Percentiles rank a stretch among this genome's conserved stretches.
Evolutionary conservation across 2,329 filamentous ascomycete genomes (phyloP).

Genomic region (Calonectria pseudoturangicola): DNA sequence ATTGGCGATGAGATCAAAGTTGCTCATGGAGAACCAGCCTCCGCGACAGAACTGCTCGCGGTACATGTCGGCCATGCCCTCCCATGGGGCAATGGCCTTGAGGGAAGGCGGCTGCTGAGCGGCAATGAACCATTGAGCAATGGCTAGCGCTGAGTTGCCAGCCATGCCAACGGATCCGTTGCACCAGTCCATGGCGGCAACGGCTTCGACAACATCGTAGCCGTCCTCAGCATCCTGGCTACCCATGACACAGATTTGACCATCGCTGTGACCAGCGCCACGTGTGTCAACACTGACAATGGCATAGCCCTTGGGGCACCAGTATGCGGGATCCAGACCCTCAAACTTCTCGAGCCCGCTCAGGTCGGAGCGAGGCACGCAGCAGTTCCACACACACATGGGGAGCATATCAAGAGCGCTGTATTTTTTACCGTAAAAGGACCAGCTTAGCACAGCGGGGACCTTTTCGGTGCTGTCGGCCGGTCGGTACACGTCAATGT

Average conservation of each 20-base stretch:
- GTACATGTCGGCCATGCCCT: slow-evolving; percentile 33
- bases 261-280: slow-evolving; percentile 29
- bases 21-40: slow-evolving; percentile 43
- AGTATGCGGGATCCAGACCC: slow-evolving; percentile 33
- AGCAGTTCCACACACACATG: slow-evolving; percentile 33
- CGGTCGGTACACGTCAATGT: slow-evolving; percentile 43
- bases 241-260: slow-evolving; percentile 35
- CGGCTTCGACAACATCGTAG: slow-evolving; percentile 55
- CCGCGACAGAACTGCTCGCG: slow-evolving; percentile 41
- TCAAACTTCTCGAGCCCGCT: slow-evolving; percentile 43
- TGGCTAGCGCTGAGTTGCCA: slow-evolving; percentile 53
- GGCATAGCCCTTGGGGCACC: slow-evolving; percentile 36
- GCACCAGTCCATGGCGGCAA: slow-evolving; percentile 55
- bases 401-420: slow-evolving; percentile 41
- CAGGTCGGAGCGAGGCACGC: slow-evolving; percentile 34
- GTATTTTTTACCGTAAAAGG: slow-evolving; percentile 50
- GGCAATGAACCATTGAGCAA: slow-evolving; percentile 51
- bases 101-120: slow-evolving; percentile 46
- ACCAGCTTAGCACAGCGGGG: slow-evolving; percentile 48
- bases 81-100: slow-evolving; percentile 56
- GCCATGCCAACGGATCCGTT: slow-evolving; percentile 56
- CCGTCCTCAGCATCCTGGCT: slow-evolving; percentile 53
- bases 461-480: slow-evolving; percentile 31
- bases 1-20: slow-evolving; percentile 34
- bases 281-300: slow-evolving; percentile 36